A percentile compares a stretch with the other conserved stretches of the same genome.
Evolutionary conservation across 2,329 filamentous ascomycete genomes (phyloP).

Genomic region (Elsinoe fawcettii): DNA sequence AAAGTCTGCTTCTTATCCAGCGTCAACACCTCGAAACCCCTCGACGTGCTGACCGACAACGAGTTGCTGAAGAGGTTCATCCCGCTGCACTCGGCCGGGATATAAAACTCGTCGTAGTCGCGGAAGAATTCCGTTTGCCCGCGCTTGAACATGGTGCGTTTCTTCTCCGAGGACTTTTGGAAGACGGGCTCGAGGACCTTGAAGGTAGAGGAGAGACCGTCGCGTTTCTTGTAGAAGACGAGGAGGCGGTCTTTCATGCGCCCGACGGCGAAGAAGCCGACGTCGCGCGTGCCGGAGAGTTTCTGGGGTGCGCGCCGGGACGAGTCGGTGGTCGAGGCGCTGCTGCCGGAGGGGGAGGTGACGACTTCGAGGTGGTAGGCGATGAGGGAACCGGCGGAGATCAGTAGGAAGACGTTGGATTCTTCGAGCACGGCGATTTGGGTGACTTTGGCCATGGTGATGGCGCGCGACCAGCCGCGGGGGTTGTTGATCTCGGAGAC

Average conservation of each 20-base stretch:
- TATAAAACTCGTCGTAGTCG: conserved; percentile 98
- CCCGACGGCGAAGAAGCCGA: conserved; percentile 92
- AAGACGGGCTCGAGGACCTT: conserved; percentile 92
- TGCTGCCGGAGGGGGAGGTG: conserved; percentile 47
- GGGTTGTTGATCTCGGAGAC: conserved; percentile 83
- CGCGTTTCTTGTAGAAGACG: conserved; percentile 94
- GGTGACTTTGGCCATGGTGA: conserved; percentile 69
- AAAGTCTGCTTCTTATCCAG: conserved; percentile 95
- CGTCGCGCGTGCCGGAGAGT: conserved; percentile 76
- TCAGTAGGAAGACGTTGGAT: conserved; percentile 84
- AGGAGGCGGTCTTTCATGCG: conserved; percentile 94
- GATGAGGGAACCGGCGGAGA: conserved; percentile 83
- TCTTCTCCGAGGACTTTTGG: conserved; percentile 83
- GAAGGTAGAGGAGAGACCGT: conserved; percentile 86
- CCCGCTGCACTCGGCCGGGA: conserved; percentile 87
- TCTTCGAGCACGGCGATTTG: conserved; percentile 94
- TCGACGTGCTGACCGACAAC: conserved; percentile 81
- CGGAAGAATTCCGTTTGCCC: conserved; percentile 91
- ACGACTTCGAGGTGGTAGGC: conserved; percentile 90
- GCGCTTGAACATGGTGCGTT: conserved; percentile 58
- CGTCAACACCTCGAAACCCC: conserved; percentile 91
- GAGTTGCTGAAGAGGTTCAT: conserved; percentile 95
- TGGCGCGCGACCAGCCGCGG: conserved; percentile 78
- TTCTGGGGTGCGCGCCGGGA: conserved; percentile 82
- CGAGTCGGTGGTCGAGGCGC: conserved; percentile 51